Evolutionary conservation across 345 rosid genomes (phyloP).

Genomic region (Euclidium syriacum): DNA sequence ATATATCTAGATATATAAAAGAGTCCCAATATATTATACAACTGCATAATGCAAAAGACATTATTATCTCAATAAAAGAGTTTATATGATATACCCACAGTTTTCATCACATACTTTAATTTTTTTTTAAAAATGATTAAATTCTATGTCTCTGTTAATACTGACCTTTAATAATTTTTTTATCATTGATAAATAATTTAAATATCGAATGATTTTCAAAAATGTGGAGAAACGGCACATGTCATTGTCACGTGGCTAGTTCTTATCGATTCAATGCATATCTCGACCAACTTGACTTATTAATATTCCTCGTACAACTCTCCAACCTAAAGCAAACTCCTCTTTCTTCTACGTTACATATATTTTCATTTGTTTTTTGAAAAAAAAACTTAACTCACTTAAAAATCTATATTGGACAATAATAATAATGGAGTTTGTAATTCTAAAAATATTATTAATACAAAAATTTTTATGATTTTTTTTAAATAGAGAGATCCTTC

Average conservation of each 20-base stretch:
- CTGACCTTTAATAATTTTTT: background rate
- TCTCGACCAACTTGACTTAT: slow-evolving; percentile 26
- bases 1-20: no score
- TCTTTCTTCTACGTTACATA: slow-evolving; percentile 17
- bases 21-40: no score
- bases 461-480: no score
- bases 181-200: background rate
- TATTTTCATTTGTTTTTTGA: no score
- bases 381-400: no score
- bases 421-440: no score
- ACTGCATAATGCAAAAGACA: slow-evolving; percentile 16
- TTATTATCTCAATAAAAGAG: slow-evolving; percentile 26
- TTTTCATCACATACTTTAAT: slow-evolving; percentile 13
- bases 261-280: slow-evolving; percentile 28
- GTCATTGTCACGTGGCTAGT: slow-evolving; percentile 28
- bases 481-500: no score
- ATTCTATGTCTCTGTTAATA: background rate
- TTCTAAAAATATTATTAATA: no score
- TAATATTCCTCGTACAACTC: slow-evolving; percentile 34
- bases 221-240: slow-evolving; percentile 22
- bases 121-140: background rate
- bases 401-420: no score
- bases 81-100: slow-evolving; percentile 29
- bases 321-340: background rate
- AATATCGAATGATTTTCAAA: slow-evolving; percentile 7